Conservation (phyloP, 371 early-diverging fungal species). For the Mucor piriformis region DNA sequence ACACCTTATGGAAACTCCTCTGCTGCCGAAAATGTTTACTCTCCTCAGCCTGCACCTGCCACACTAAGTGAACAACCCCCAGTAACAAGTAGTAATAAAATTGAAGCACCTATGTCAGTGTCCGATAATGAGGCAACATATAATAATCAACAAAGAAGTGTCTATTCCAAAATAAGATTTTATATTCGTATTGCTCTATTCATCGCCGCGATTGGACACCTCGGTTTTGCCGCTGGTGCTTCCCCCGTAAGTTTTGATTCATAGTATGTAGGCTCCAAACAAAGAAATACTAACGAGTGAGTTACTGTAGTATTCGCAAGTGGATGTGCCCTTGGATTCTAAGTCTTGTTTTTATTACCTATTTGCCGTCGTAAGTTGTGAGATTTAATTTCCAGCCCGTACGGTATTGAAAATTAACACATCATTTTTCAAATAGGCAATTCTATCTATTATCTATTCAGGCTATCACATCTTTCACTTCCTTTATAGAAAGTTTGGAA, state of each 20-base stretch:
- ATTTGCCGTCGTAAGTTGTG: constrained; percentile 45
- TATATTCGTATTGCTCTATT: constrained; percentile 44
- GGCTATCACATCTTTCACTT: constrained; percentile 47
- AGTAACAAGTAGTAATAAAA: not conserved
- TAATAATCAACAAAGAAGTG: constrained; percentile 1
- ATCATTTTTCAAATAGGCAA: constrained; percentile 30
- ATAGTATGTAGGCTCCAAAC: too few species aligned
- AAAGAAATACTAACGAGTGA: too few species aligned
- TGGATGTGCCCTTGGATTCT: constrained; percentile 40
- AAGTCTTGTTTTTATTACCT: constrained; percentile 47
- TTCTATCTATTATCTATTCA: constrained; percentile 54
- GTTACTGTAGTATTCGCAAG: constrained; percentile 42
- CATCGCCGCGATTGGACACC: constrained; percentile 41
- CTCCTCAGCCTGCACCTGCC: constrained; percentile 1
- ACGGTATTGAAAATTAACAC: too few species aligned
- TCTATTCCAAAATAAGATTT: constrained; percentile 37
- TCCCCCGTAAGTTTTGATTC: constrained; percentile 45
- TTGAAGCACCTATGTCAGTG: constrained; percentile 12
- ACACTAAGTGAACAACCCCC: not conserved
- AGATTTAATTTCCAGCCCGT: too few species aligned
- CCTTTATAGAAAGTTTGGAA: constrained; percentile 49
- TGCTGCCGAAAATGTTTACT: constrained; percentile 23
- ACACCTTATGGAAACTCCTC: constrained; percentile 27
- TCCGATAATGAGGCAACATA: not conserved
- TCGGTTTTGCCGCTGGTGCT: constrained; percentile 58